Evolutionary conservation across 208 protist species (phyloP), one percentile per base, ranked within the genome.

Genomic region (Acanthamoeba triangularis): DNA sequence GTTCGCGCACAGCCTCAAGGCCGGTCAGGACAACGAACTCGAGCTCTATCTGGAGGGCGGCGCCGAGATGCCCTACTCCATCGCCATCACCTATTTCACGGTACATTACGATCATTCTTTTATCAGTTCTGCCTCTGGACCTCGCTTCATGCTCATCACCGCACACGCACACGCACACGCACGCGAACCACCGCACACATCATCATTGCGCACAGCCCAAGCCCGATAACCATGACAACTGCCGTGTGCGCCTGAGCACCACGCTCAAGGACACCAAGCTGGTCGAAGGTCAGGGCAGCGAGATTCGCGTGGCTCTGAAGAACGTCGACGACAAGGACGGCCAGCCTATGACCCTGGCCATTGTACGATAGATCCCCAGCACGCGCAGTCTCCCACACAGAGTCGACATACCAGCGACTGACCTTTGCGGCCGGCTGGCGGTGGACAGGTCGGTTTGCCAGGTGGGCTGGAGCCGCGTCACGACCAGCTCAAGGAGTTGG

Each of bases 391-490:
- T n/a, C n/a, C n/a, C 52, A n/a, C n/a, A n/a, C n/a, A n/a, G n/a
- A n/a, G n/a, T n/a, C 11, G 14, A 56, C 0, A 11, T 2, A 6
- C 3, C 14, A 56, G 52, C 8, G 16, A 11, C 14, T 56, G 52
- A 56, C 14, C 52, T 18, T 56, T 56, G 16, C 16, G 14, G 16
- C 14, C 1, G 11, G 52, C 2, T n/a, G 67, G 18, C 8, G 35
- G 28, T 13, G 18, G 13, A 1, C 67, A 37, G 28, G 85, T 95
- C 35, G 72, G 93, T 16, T 49, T 95, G 47, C 93, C 93, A 1
- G 93, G 33, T 56, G 93, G 93, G 18, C 74, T 95, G 28, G 67
- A 95, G 74, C 93, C 93, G 14, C 80, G 93, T 20, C 63, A 95
- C 54, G 72, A 95, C 14, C 54, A 95, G 63, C 72, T 95, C 10